These are phyloP conservation scores for Nemania sp. DNA, from an alignment of 2,329 filamentous ascomycete genomes.

Conservation along the genomic window DNA sequence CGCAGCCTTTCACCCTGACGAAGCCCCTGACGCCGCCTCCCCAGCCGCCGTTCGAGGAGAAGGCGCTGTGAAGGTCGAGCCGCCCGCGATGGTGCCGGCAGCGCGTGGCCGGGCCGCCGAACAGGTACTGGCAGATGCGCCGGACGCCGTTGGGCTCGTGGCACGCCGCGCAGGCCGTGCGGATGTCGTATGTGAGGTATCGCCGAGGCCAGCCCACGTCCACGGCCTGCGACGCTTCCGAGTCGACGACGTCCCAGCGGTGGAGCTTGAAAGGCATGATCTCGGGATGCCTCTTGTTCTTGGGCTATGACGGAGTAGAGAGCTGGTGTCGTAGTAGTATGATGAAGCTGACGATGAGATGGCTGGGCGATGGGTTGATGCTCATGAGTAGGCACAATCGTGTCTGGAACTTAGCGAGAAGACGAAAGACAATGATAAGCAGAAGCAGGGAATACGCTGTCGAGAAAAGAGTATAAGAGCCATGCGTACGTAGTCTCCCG, in stretches of 20 bases:
- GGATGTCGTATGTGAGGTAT: constrained; percentile 20
- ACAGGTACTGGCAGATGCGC: constrained; percentile 4
- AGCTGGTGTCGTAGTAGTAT: too few relatives aligned
- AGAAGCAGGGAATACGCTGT: too few relatives aligned
- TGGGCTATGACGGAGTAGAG: too few relatives aligned
- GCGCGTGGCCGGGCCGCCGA: neutral
- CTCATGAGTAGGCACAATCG: too few relatives aligned
- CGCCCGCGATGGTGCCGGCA: constrained; percentile 4
- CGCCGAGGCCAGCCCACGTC: neutral
- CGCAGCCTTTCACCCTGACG: constrained; percentile 27
- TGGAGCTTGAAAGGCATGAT: constrained; percentile 9
- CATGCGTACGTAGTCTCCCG: too few relatives aligned
- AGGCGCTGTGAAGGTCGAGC: neutral
- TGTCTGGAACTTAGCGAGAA: too few relatives aligned
- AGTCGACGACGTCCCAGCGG: neutral
- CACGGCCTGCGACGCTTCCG: neutral
- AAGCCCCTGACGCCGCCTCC: constrained; percentile 24
- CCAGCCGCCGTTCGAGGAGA: constrained; percentile 16
- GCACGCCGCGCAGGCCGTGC: constrained; percentile 8
- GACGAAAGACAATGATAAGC: too few relatives aligned
- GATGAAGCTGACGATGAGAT: too few relatives aligned
- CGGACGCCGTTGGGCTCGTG: constrained; percentile 10
- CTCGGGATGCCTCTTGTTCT: too few relatives aligned
- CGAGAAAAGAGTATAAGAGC: too few relatives aligned
- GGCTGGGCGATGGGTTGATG: too few relatives aligned